A percentile compares a stretch with the other conserved stretches of the same genome.
Evolutionary conservation across 768 basidiomycete genomes (phyloP).

Genomic region (Termitomyces sp.): DNA sequence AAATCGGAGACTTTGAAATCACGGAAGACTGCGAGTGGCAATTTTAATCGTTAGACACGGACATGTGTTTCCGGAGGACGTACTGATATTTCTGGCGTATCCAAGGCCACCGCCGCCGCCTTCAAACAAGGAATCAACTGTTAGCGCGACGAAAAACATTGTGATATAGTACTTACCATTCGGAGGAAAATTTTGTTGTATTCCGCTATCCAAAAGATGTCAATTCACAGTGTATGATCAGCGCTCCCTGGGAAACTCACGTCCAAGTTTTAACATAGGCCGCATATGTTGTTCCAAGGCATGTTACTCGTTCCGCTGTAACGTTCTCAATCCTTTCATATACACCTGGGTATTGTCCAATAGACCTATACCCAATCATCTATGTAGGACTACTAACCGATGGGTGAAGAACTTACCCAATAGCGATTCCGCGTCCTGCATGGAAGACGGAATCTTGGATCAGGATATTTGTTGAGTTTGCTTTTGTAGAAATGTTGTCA

Average conservation of each 20-base stretch:
- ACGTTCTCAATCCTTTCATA: conserved; percentile 31
- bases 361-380: conserved; percentile 15
- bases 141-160: neutral
- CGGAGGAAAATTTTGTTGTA: conserved; percentile 30
- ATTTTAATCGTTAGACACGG: neutral
- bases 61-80: neutral
- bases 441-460: conserved; percentile 37
- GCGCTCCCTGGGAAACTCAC: conserved; percentile 8
- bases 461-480: conserved; percentile 40
- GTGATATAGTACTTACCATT: conserved; percentile 23
- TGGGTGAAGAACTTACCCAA: conserved; percentile 24
- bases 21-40: conserved; percentile 21
- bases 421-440: conserved; percentile 38
- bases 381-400: neutral
- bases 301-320: conserved; percentile 26
- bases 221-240: neutral
- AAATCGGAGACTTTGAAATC: conserved; percentile 24
- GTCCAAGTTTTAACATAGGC: conserved; percentile 39
- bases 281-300: conserved; percentile 23
- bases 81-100: conserved; percentile 28
- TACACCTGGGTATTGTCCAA: conserved; percentile 33
- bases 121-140: neutral
- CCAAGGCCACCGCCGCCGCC: conserved; percentile 34
- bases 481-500: conserved; percentile 38
- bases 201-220: conserved; percentile 16